Conservation (phyloP, 2,329 filamentous ascomycete species). For the Massarina eburnea region DNA sequence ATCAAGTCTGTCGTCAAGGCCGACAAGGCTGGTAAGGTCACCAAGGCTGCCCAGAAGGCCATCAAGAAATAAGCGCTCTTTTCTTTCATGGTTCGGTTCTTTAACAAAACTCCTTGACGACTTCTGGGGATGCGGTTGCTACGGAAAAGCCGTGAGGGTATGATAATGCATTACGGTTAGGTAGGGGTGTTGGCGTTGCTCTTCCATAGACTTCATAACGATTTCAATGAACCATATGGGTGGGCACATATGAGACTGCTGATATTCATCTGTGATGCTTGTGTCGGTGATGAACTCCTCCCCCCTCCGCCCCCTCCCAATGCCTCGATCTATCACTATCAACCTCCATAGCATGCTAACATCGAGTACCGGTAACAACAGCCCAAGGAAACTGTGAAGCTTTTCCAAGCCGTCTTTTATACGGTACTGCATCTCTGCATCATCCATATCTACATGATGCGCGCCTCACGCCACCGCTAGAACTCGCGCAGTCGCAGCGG, state of each 20-base stretch:
- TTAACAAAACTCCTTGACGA: conserved; percentile 35
- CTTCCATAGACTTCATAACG: conserved; percentile 45
- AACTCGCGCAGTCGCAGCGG: too few relatives aligned
- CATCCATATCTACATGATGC: too few relatives aligned
- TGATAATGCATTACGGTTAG: conserved; percentile 42
- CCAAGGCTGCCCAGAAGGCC: conserved; percentile 50
- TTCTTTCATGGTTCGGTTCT: conserved; percentile 34
- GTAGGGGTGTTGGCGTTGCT: conserved; percentile 37
- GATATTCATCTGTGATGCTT: too few relatives aligned
- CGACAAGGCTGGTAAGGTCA: conserved; percentile 56
- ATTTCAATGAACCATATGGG: conserved; percentile 42
- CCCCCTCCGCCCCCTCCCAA: too few relatives aligned
- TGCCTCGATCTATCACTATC: too few relatives aligned
- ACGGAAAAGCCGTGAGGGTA: conserved; percentile 41
- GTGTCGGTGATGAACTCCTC: too few relatives aligned
- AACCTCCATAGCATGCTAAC: too few relatives aligned
- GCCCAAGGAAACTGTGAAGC: too few relatives aligned
- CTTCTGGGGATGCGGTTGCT: conserved; percentile 43
- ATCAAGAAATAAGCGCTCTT: conserved; percentile 45
- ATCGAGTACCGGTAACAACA: too few relatives aligned
- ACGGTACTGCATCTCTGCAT: too few relatives aligned
- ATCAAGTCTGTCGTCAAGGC: conserved; percentile 68
- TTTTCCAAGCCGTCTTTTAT: too few relatives aligned
- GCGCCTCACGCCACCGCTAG: too few relatives aligned
- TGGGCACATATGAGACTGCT: conserved; percentile 27